Evolutionary conservation across 2,329 filamentous ascomycete genomes (phyloP).

Genomic region (Diaporthe nobilis): DNA sequence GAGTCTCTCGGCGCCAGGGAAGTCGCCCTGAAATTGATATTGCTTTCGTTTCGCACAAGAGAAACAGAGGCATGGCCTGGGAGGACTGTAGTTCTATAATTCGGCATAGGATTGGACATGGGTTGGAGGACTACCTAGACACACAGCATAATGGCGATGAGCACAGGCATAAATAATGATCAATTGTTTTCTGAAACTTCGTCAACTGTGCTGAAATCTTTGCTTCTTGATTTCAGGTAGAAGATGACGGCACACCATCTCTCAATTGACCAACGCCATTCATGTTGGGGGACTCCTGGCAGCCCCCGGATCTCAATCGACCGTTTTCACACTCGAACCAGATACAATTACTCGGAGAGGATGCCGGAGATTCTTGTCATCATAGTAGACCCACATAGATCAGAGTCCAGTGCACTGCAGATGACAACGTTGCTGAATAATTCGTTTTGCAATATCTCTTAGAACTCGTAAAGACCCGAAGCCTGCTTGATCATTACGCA

Average conservation of each 20-base stretch:
- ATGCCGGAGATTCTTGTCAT: not conserved
- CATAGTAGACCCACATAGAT: too few species aligned
- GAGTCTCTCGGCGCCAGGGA: too few species aligned
- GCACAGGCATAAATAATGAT: not conserved
- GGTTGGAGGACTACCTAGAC: not conserved
- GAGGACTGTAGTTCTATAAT: too few species aligned
- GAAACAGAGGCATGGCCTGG: not conserved
- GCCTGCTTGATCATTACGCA: not conserved
- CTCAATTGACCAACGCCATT: not conserved
- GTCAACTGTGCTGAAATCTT: not conserved
- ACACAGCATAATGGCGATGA: not conserved
- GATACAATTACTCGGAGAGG: too few species aligned
- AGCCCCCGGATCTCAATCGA: not conserved
- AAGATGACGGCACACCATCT: too few species aligned
- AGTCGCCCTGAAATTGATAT: not conserved
- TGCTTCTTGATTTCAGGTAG: too few species aligned
- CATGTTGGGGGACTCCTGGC: too few species aligned
- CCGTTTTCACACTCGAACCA: not conserved
- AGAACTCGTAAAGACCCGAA: too few species aligned
- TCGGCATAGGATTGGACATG: not conserved
- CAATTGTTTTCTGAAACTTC: too few species aligned
- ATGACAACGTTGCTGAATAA: not conserved
- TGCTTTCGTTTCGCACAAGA: not conserved
- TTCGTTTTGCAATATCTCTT: not conserved
- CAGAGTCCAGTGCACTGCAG: too few species aligned